Percentiles rank a stretch among this genome's conserved stretches.
Evolutionary conservation across 345 rosid species (phyloP).

Genomic region (Sapria himalayana): DNA sequence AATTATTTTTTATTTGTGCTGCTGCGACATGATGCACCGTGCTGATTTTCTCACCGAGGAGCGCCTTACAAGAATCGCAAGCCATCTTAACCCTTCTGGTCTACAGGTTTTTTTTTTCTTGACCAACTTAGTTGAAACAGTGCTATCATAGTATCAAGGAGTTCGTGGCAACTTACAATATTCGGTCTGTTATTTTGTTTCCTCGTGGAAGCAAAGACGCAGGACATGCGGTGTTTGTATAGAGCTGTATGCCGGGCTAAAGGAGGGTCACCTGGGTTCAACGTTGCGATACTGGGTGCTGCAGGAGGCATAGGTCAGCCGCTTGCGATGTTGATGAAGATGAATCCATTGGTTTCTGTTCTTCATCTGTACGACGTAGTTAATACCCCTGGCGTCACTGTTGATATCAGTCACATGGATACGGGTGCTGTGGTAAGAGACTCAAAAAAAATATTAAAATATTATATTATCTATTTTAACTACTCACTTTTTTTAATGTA

Average conservation of each 20-base stretch:
- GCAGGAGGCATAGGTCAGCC: conserved; percentile 99
- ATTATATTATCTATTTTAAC: neutral
- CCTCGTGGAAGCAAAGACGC: conserved; percentile 14
- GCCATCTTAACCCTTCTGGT: conserved; percentile 50
- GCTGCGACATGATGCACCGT: neutral
- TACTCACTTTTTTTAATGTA: neutral
- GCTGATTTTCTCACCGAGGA: conserved; percentile 12
- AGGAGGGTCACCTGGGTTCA: conserved; percentile 77
- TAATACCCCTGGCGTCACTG: conserved; percentile 81
- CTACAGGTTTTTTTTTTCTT: conserved; percentile 14
- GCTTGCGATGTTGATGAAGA: conserved; percentile 79
- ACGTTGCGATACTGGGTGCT: conserved; percentile 85
- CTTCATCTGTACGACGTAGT: conserved; percentile 94
- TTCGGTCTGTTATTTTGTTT: neutral
- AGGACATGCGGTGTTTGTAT: conserved; percentile 21
- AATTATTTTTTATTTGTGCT: too few species aligned
- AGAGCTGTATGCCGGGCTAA: conserved; percentile 54
- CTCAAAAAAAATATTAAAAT: too few species aligned
- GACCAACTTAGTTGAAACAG: neutral
- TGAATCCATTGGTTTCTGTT: conserved; percentile 78
- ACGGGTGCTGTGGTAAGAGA: conserved; percentile 67
- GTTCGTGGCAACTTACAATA: neutral
- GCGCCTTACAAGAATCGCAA: conserved; percentile 59
- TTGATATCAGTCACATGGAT: conserved; percentile 97
- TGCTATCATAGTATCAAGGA: neutral